Percentiles rank a stretch among this genome's conserved stretches.
These are phyloP conservation scores for Ambrosia trifida DNA, from an alignment of 129 eudicot genomes.

Conservation along the genomic window DNA sequence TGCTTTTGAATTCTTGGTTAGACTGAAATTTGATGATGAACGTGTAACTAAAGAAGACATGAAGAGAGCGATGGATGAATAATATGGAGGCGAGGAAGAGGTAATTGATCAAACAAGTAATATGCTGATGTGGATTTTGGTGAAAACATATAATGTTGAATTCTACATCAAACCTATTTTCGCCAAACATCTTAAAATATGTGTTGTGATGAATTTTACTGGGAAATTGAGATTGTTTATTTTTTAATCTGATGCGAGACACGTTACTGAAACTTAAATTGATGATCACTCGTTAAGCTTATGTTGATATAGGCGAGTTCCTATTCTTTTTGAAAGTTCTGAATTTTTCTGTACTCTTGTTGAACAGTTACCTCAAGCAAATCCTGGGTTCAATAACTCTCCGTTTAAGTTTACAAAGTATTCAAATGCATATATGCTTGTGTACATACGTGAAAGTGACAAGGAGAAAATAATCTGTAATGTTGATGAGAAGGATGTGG, in stretches of 20 bases:
- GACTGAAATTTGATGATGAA: constrained; percentile 97
- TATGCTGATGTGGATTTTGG: constrained; percentile 11
- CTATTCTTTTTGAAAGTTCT: constrained; percentile 10
- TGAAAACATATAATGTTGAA: constrained; percentile 8
- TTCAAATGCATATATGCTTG: constrained; percentile 93
- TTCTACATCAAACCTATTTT: neutral
- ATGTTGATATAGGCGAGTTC: constrained; percentile 13
- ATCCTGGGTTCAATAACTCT: constrained; percentile 82
- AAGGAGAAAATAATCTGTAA: constrained; percentile 77
- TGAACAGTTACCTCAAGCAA: constrained; percentile 75
- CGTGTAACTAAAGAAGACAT: constrained; percentile 91
- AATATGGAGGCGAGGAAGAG: constrained; percentile 99
- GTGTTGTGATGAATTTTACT: neutral
- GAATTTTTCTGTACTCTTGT: constrained; percentile 17
- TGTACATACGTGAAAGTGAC: constrained; percentile 83
- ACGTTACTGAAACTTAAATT: neutral
- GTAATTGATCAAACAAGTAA: constrained; percentile 34
- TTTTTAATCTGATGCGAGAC: neutral
- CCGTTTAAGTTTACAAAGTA: constrained; percentile 89
- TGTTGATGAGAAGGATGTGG: constrained; percentile 90
- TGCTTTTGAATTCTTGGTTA: constrained; percentile 16
- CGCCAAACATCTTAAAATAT: neutral
- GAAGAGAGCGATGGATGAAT: constrained; percentile 96
- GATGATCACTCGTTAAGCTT: neutral
- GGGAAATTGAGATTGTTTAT: neutral